phyloP scores from a whole-genome alignment of 2,329 filamentous ascomycete genomes.

The Alternaria sp. region DNA sequence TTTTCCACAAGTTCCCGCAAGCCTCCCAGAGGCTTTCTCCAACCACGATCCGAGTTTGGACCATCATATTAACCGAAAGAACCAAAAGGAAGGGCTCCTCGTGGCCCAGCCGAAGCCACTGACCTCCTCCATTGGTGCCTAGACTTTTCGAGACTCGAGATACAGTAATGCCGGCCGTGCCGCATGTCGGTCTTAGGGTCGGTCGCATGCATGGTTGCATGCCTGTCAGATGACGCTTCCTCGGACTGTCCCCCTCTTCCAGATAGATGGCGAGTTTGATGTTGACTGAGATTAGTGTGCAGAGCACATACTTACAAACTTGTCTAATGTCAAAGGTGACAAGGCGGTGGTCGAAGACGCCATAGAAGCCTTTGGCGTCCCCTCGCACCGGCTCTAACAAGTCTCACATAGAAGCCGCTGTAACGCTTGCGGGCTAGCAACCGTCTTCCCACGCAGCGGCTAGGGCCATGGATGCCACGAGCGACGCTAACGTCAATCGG shows the following conservation, averaged over 20 bases:
- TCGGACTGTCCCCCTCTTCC: conserved; percentile 7
- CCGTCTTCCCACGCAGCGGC: conserved; percentile 6
- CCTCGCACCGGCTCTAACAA: not conserved
- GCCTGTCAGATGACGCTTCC: conserved; percentile 17
- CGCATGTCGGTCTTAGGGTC: conserved; percentile 6
- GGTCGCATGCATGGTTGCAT: conserved; percentile 10
- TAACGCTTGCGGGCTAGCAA: conserved; percentile 1
- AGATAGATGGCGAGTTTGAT: not conserved
- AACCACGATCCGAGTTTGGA: conserved; percentile 2
- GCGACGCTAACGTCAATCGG: conserved; percentile 17
- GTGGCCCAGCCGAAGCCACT: conserved; percentile 16
- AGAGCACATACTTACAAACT: conserved; percentile 11
- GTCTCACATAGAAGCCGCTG: conserved; percentile 12
- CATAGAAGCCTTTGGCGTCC: not conserved
- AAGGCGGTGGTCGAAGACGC: not conserved
- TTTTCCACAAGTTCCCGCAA: conserved; percentile 2
- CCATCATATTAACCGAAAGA: conserved; percentile 16
- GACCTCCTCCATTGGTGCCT: conserved; percentile 7
- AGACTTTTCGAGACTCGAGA: conserved; percentile 5
- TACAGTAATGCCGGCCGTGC: conserved; percentile 5
- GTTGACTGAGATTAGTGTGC: not conserved
- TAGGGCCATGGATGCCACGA: conserved; percentile 10
- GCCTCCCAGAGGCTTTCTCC: not conserved
- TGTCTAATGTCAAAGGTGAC: not conserved
- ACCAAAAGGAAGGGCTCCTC: conserved; percentile 3